Percentiles rank a stretch among this genome's conserved stretches.
phyloP scores from a whole-genome alignment of 805 yeast genomes.

The Candida vartiovaarae region DNA sequence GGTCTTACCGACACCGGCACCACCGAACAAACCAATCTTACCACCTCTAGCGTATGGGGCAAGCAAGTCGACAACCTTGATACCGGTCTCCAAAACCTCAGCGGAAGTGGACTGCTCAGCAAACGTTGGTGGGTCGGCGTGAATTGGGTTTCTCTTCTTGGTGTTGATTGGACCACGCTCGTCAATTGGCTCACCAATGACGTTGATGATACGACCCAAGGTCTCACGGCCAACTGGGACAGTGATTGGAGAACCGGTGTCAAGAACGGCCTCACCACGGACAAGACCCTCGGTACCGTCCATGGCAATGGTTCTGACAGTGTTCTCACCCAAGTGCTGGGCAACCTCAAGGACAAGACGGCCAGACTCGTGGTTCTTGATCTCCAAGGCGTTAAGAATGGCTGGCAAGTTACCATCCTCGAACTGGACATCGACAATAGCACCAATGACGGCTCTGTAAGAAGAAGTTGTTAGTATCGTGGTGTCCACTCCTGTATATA shows the following conservation, averaged over 20 bases:
- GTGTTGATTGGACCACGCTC: conserved; percentile 98
- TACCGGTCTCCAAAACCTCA: conserved; percentile 98
- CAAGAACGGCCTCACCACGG: conserved; percentile 87
- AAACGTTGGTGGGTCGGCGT: conserved; percentile 95
- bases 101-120: conserved; percentile 97
- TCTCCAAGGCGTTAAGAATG: conserved; percentile 92
- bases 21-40: conserved; percentile 99
- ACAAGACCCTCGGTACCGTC: conserved; percentile 99
- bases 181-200: conserved; percentile 98
- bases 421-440: conserved; percentile 98
- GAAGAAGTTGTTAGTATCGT: not conserved
- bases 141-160: conserved; percentile 94
- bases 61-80: conserved; percentile 96
- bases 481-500: too few relatives aligned
- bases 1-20: conserved; percentile 99
- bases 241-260: conserved; percentile 98
- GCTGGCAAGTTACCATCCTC: conserved; percentile 97
- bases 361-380: conserved; percentile 69
- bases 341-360: conserved; percentile 95
- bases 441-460: conserved; percentile 92
- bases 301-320: conserved; percentile 99
- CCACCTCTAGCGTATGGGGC: conserved; percentile 99
- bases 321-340: conserved; percentile 99
- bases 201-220: conserved; percentile 97
- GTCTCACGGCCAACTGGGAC: conserved; percentile 99